These are phyloP conservation scores for Amylostereum chailletii DNA, from an alignment of 1,284 basidiomycete species.

Conservation along the genomic window DNA sequence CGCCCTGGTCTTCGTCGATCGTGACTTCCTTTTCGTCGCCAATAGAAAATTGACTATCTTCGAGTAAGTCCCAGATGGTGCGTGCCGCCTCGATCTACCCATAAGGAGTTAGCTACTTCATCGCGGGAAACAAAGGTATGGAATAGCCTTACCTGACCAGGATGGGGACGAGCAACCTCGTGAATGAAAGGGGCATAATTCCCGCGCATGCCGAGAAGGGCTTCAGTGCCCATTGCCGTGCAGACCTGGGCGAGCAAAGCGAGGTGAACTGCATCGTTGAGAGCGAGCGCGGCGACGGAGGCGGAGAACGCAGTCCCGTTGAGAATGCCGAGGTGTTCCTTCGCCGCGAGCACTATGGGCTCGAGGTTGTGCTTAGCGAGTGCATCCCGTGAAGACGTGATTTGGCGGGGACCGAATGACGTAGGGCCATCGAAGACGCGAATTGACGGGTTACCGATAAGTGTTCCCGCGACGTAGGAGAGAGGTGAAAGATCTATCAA, in stretches of 20 bases:
- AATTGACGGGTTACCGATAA: conserved; percentile 76
- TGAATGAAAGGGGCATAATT: conserved; percentile 81
- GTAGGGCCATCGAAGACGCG: conserved; percentile 58
- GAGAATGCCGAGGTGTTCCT: conserved; percentile 76
- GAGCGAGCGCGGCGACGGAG: conserved; percentile 49
- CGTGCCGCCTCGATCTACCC: conserved; percentile 57
- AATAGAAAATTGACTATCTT: conserved; percentile 65
- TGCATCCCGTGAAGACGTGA: conserved; percentile 59
- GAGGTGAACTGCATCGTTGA: conserved; percentile 69
- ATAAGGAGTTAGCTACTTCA: conserved; percentile 3
- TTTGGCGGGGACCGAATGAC: conserved; percentile 40
- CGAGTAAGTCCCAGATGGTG: conserved; percentile 61
- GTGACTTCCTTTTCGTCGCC: conserved; percentile 53
- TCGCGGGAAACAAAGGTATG: background rate
- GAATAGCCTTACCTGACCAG: conserved; percentile 53
- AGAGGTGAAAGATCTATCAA: conserved; percentile 63
- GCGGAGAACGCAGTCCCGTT: conserved; percentile 83
- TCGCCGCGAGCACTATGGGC: conserved; percentile 67
- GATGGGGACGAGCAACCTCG: conserved; percentile 73
- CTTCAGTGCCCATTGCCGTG: conserved; percentile 82
- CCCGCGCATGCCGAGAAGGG: conserved; percentile 62
- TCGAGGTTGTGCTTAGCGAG: conserved; percentile 56
- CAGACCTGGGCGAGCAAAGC: conserved; percentile 66
- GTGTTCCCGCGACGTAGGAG: conserved; percentile 74
- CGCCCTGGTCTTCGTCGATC: conserved; percentile 62